Evolutionary conservation across 2,329 filamentous ascomycete species (phyloP).

Genomic region (Lachnellula occidentalis): DNA sequence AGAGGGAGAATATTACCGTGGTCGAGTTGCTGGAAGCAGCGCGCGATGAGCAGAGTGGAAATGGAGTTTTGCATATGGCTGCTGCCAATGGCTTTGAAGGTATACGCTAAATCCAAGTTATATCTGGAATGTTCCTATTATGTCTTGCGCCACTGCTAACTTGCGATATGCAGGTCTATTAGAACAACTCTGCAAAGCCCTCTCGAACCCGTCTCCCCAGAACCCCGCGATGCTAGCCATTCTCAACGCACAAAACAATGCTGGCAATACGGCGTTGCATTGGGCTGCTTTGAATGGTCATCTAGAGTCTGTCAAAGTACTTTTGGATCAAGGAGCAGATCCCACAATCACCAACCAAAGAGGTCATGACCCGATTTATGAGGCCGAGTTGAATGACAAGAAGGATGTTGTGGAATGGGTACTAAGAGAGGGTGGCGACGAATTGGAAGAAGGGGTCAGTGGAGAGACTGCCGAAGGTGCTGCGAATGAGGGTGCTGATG

Average conservation of each 20-base stretch:
- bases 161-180: slow-evolving; percentile 35
- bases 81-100: slow-evolving; percentile 83
- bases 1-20: slow-evolving; percentile 52
- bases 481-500: slow-evolving; percentile 11
- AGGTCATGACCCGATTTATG: slow-evolving; percentile 73
- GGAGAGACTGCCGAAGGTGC: slow-evolving; percentile 19
- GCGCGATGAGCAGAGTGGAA: slow-evolving; percentile 70
- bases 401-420: slow-evolving; percentile 55
- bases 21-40: slow-evolving; percentile 65
- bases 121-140: neutral
- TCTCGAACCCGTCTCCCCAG: slow-evolving; percentile 31
- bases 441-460: slow-evolving; percentile 32
- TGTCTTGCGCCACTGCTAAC: neutral
- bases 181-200: slow-evolving; percentile 39
- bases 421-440: slow-evolving; percentile 34
- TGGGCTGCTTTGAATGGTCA: slow-evolving; percentile 93
- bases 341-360: slow-evolving; percentile 74
- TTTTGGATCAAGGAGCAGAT: slow-evolving; percentile 72
- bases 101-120: slow-evolving; percentile 37
- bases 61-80: slow-evolving; percentile 81
- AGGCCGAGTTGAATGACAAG: slow-evolving; percentile 67
- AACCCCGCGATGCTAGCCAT: slow-evolving; percentile 37
- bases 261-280: slow-evolving; percentile 87
- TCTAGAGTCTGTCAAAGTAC: slow-evolving; percentile 68
- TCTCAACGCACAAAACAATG: slow-evolving; percentile 66